A percentile compares a stretch with the other conserved stretches of the same genome.
These are phyloP conservation scores for Fonsecaea pedrosoi DNA, from an alignment of 2,329 filamentous ascomycete genomes.

Conservation along the genomic window DNA sequence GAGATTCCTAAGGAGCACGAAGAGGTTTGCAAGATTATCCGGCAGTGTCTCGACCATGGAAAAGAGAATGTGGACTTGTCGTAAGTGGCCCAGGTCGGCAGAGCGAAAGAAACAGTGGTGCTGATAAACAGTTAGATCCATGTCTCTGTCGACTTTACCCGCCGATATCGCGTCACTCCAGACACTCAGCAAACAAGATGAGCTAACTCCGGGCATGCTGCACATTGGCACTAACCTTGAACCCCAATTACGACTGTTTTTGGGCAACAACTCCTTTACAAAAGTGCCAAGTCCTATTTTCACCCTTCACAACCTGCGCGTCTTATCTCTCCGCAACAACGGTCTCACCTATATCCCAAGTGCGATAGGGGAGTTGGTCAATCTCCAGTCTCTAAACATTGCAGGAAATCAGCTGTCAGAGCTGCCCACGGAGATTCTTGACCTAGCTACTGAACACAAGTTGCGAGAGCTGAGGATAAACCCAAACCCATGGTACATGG, in stretches of 20 bases:
- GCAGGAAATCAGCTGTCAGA: slow-evolving; percentile 51
- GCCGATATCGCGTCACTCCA: slow-evolving; percentile 28
- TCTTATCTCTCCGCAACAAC: slow-evolving; percentile 56
- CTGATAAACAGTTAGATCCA: slow-evolving; percentile 18
- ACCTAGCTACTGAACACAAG: slow-evolving; percentile 43
- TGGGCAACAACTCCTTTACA: slow-evolving; percentile 51
- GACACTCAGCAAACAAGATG: slow-evolving; percentile 38
- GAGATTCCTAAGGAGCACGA: slow-evolving; percentile 42
- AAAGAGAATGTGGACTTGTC: slow-evolving; percentile 54
- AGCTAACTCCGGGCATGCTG: slow-evolving; percentile 36
- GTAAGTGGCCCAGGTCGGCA: slow-evolving; percentile 42
- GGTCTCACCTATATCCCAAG: slow-evolving; percentile 51
- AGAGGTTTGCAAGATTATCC: slow-evolving; percentile 47
- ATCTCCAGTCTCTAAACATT: slow-evolving; percentile 54
- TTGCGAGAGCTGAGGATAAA: slow-evolving; percentile 27
- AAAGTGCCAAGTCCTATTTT: slow-evolving; percentile 51
- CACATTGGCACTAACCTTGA: slow-evolving; percentile 42
- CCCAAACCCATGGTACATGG: slow-evolving; percentile 34
- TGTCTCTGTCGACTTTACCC: slow-evolving; percentile 31
- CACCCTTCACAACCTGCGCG: slow-evolving; percentile 49
- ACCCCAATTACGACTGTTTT: slow-evolving; percentile 52
- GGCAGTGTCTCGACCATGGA: slow-evolving; percentile 52
- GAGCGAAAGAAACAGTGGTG: not conserved
- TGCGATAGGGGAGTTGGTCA: slow-evolving; percentile 50
- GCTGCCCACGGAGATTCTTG: slow-evolving; percentile 55